Conservation (phyloP, 768 basidiomycete species). For the Gymnopilus junonius region DNA sequence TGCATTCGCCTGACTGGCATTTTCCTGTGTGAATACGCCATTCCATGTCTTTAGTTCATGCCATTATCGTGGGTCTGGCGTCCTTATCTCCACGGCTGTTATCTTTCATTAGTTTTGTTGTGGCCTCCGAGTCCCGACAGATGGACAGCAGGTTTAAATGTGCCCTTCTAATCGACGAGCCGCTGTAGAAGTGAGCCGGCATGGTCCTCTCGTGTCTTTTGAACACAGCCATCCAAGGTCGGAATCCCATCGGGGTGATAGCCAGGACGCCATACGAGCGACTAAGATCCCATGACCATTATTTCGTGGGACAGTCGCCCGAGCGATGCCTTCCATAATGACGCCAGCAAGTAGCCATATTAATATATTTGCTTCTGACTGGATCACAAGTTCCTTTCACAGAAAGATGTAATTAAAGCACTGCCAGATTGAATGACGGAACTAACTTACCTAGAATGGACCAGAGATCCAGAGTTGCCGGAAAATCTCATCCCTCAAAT, state of each 20-base stretch:
- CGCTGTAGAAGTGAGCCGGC: neutral
- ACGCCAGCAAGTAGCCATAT: neutral
- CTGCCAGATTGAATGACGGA: neutral
- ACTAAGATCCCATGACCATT: neutral
- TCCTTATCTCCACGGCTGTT: neutral
- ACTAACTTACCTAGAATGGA: neutral
- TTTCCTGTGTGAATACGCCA: neutral
- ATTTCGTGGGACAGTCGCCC: neutral
- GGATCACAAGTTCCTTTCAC: constrained; percentile 1
- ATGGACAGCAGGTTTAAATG: neutral
- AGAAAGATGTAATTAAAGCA: neutral
- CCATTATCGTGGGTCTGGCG: neutral
- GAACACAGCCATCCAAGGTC: neutral
- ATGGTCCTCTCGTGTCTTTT: neutral
- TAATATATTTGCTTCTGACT: neutral
- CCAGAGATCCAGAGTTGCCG: neutral
- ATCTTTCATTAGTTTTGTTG: neutral
- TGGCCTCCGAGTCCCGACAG: neutral
- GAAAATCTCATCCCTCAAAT: neutral
- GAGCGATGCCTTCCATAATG: neutral
- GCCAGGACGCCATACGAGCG: neutral
- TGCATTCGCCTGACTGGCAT: neutral
- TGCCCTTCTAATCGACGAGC: neutral
- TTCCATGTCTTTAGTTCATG: neutral
- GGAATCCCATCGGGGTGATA: neutral